phyloP scores from a whole-genome alignment of 257 asterid genomes.

The Nicotiana tabacum region DNA sequence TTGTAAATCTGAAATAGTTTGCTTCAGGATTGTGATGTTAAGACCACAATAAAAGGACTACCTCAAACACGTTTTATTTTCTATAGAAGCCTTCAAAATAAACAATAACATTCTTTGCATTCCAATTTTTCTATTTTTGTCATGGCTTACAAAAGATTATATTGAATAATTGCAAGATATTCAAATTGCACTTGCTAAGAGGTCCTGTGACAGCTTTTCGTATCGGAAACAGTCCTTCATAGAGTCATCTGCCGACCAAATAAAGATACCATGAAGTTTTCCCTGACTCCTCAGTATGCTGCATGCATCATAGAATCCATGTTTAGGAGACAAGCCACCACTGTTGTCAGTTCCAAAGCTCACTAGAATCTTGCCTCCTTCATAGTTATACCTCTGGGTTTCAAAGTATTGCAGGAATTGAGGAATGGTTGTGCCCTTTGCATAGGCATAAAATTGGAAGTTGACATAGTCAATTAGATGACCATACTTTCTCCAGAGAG shows the following conservation, averaged over 20 bases:
- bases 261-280: conserved; percentile 69
- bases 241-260: conserved; percentile 90
- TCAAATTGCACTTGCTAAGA: conserved; percentile 33
- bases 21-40: neutral
- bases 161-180: neutral
- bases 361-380: conserved; percentile 47
- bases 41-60: neutral
- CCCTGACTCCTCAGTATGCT: conserved; percentile 36
- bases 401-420: conserved; percentile 57
- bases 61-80: neutral
- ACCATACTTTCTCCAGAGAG: conserved; percentile 54
- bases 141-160: neutral
- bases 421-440: conserved; percentile 35
- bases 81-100: neutral
- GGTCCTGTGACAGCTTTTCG: conserved; percentile 51
- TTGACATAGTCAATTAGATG: conserved; percentile 66
- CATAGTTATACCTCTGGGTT: conserved; percentile 46
- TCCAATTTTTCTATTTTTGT: neutral
- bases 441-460: conserved; percentile 67
- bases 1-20: neutral
- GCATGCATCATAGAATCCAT: conserved; percentile 68
- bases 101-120: neutral
- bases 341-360: conserved; percentile 67
- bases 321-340: conserved; percentile 54
- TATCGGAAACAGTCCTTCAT: conserved; percentile 37